Evolutionary conservation across 2,329 filamentous ascomycete species (phyloP).

Genomic region (Cercospora sp.): DNA sequence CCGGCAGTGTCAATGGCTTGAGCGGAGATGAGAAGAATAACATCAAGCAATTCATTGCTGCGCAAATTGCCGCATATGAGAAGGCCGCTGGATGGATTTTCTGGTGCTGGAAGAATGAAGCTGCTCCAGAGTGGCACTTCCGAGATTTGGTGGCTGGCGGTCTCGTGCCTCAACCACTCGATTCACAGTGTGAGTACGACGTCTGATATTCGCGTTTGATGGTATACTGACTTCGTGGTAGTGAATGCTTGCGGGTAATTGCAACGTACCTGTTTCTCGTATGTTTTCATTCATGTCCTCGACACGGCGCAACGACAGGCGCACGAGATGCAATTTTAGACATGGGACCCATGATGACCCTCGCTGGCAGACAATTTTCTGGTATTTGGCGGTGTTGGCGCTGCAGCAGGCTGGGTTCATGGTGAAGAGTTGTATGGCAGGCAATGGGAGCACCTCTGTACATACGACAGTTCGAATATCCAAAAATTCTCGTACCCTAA

Average conservation of each 20-base stretch:
- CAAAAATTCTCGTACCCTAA: background rate
- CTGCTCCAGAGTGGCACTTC: slow-evolving; percentile 53
- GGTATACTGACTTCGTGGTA: slow-evolving; percentile 6
- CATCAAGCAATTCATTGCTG: slow-evolving; percentile 48
- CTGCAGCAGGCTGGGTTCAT: background rate
- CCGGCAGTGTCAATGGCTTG: slow-evolving; percentile 46
- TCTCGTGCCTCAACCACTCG: slow-evolving; percentile 34
- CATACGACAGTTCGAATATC: background rate
- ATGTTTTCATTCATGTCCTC: background rate
- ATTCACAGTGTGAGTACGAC: slow-evolving; percentile 1
- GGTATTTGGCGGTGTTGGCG: background rate
- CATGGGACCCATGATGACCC: background rate
- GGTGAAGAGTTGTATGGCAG: slow-evolving; percentile 5
- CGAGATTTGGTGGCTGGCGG: slow-evolving; percentile 45
- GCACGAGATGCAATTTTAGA: background rate
- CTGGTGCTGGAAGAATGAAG: slow-evolving; percentile 55
- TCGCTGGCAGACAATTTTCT: background rate
- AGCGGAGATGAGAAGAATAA: slow-evolving; percentile 46
- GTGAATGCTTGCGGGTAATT: slow-evolving; percentile 16
- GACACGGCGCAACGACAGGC: background rate
- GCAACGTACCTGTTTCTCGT: background rate
- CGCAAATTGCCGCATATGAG: slow-evolving; percentile 51
- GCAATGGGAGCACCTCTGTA: slow-evolving; percentile 16
- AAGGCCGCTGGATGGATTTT: slow-evolving; percentile 53
- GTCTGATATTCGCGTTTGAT: background rate